Conservation (phyloP, 768 basidiomycete species). For the Tylopilus rubrobrunneus region DNA sequence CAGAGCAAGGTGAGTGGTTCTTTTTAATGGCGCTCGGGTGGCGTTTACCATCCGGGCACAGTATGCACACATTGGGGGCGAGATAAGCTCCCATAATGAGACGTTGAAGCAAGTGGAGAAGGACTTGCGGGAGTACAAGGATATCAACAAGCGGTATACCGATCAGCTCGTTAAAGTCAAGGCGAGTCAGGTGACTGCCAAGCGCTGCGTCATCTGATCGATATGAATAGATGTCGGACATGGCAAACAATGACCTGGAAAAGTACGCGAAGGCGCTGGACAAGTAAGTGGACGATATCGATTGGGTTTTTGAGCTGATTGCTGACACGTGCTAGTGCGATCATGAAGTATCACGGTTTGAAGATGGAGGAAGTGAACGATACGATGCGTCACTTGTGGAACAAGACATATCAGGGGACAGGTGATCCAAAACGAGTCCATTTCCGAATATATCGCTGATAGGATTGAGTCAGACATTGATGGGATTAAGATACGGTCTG, state of each 20-base stretch:
- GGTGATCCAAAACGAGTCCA: constrained; percentile 43
- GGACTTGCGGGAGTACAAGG: constrained; percentile 83
- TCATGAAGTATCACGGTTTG: constrained; percentile 95
- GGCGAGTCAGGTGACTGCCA: constrained; percentile 39
- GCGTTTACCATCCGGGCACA: constrained; percentile 28
- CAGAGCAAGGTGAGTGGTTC: constrained; percentile 54
- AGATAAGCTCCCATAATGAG: constrained; percentile 67
- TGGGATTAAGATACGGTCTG: constrained; percentile 91
- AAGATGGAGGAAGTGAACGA: constrained; percentile 99
- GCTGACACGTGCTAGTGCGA: constrained; percentile 59
- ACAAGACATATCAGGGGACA: constrained; percentile 98
- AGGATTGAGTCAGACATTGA: constrained; percentile 76
- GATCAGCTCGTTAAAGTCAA: constrained; percentile 94
- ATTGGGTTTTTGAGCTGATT: background rate
- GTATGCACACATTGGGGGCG: constrained; percentile 81
- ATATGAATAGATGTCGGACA: constrained; percentile 78
- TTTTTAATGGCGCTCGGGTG: constrained; percentile 3
- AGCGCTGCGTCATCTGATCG: background rate
- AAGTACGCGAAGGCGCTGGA: constrained; percentile 97
- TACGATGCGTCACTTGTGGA: constrained; percentile 96
- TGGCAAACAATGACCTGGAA: constrained; percentile 95
- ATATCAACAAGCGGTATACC: constrained; percentile 80
- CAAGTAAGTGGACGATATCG: constrained; percentile 53
- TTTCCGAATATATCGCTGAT: constrained; percentile 11
- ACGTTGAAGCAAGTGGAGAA: constrained; percentile 62